A percentile compares a stretch with the other conserved stretches of the same genome.
Evolutionary conservation across 2,329 filamentous ascomycete species (phyloP).

Genomic region (Sporothrix pallida): DNA sequence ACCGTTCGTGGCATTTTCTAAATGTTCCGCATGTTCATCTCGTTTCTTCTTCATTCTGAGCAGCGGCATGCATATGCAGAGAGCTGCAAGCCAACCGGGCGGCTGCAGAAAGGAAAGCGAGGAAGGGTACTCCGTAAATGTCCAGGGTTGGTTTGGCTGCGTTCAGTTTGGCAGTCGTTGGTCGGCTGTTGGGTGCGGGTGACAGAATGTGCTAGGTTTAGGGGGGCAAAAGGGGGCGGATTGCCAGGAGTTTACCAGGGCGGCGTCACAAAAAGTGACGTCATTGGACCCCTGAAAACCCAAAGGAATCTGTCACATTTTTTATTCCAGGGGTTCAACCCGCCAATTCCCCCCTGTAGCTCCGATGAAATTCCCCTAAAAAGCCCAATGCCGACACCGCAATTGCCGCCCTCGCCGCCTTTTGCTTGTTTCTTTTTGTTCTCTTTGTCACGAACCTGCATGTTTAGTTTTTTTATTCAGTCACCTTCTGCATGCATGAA

Average conservation of each 20-base stretch:
- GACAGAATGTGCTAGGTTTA: neutral
- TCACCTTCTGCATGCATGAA: neutral
- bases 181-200: neutral
- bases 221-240: neutral
- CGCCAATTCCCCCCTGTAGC: neutral
- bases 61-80: no score
- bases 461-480: neutral
- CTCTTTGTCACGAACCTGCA: neutral
- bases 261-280: neutral
- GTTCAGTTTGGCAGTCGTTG: neutral
- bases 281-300: constrained; percentile 21
- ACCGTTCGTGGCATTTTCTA: no score
- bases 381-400: neutral
- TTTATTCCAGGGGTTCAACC: neutral
- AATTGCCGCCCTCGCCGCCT: neutral
- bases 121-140: no score
- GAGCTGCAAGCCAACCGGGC: no score
- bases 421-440: neutral
- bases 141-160: neutral
- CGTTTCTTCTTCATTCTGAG: no score
- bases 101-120: no score
- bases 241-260: neutral
- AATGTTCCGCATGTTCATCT: no score
- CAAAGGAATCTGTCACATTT: neutral
- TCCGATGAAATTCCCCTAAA: neutral